Evolutionary conservation across 495 filamentous ascomycete genomes (phyloP), one percentile per base, ranked within the genome.

Genomic region (Penicillium macrosclerotiorum): DNA sequence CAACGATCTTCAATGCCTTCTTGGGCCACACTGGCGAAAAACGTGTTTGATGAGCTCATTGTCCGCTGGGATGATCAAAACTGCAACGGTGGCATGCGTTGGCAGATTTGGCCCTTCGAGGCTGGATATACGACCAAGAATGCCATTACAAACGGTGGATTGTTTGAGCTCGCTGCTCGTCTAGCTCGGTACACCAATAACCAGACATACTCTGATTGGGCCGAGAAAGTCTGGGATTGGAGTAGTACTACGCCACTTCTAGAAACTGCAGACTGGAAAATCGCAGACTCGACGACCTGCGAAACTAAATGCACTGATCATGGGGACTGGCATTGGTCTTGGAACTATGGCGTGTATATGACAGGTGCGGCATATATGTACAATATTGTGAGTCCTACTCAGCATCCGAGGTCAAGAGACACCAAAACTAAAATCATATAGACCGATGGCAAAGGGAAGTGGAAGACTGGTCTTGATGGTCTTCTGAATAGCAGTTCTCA

Each of bases 131-230:
- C 51, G 32, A 81, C 83, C 49, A 87, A 86, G 55, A 83, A 84
- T 56, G 79, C 81, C 16, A 76, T 87, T 45, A 79, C 80, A 2
- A 86, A 86, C 49, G 86, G 75, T 2, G 73, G 75, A 24, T 82
- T 88, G 54, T 82, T 89, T 60, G 85, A 88, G 51, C 65, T 92
- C 6, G 81, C 78, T 9, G 78, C 87, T 8, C 78, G 88, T 7
- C 67, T 92, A 9, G 87, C 83, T 1, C 71, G 79, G 20, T 89
- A 87, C 57, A 90, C 86, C 4, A 69, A 73, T 11, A 88, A 91
- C 54, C 56, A 72, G 22, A 86, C 83, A 0, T 89, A 90, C 54
- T 73, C 77, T 12, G 60, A 81, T 1, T 90, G 85, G 87, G 88
- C 85, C 1, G 73, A 78, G 31, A 79, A 68, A 56, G 73, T 81